phyloP scores from a whole-genome alignment of 768 basidiomycete species.

The Mycena venus region DNA sequence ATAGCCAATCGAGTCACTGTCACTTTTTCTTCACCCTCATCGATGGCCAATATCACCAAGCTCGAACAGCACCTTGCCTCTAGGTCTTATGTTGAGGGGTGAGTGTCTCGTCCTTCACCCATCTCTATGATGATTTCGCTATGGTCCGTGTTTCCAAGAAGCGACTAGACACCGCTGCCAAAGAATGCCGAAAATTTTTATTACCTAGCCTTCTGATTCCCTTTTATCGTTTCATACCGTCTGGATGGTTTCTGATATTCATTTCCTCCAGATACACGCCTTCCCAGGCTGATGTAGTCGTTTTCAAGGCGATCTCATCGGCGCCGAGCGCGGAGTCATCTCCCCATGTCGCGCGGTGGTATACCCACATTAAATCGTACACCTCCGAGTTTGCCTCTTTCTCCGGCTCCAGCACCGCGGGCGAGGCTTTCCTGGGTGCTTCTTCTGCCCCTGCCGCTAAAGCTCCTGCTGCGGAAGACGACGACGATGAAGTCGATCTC shows the following conservation, averaged over 20 bases:
- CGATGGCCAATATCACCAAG: conserved; percentile 74
- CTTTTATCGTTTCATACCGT: conserved; percentile 16
- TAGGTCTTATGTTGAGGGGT: conserved; percentile 95
- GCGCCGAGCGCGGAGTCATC: conserved; percentile 73
- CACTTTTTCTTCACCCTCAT: conserved; percentile 46
- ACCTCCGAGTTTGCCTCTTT: conserved; percentile 81
- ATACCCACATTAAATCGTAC: conserved; percentile 93
- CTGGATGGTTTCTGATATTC: conserved; percentile 29
- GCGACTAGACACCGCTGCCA: conserved; percentile 92
- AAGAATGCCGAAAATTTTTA: conserved; percentile 75
- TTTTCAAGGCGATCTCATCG: conserved; percentile 84
- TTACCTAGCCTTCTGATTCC: conserved; percentile 49
- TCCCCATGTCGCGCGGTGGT: conserved; percentile 92
- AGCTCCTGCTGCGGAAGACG: conserved; percentile 71
- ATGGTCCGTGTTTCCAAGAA: conserved; percentile 99
- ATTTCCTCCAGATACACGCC: conserved; percentile 78
- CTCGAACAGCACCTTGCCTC: conserved; percentile 91
- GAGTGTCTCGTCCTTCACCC: conserved; percentile 50
- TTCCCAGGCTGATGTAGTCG: conserved; percentile 94
- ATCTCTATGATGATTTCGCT: conserved; percentile 76
- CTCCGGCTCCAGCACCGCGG: conserved; percentile 88
- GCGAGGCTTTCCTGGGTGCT: conserved; percentile 76
- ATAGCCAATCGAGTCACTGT: conserved; percentile 13
- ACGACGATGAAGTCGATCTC: conserved; percentile 86
- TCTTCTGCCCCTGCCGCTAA: conserved; percentile 55